Evolutionary conservation across 2,329 filamentous ascomycete genomes (phyloP).

Genomic region (Trichoderma cornu-damae): DNA sequence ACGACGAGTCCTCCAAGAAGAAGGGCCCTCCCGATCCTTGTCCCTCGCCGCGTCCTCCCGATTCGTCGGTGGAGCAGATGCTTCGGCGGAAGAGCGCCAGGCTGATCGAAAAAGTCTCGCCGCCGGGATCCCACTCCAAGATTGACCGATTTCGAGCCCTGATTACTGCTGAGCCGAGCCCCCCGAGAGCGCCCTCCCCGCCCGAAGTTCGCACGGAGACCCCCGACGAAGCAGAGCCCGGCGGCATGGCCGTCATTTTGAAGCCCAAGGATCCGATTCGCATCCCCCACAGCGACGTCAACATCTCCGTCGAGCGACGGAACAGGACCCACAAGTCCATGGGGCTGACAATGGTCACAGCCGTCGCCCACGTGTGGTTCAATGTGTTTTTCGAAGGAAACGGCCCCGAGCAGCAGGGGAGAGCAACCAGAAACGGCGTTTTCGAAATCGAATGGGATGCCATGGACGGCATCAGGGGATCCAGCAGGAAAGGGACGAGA

Average conservation of each 20-base stretch:
- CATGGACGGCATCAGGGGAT: conserved; percentile 95
- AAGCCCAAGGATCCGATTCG: conserved; percentile 63
- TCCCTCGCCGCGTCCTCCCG: not conserved
- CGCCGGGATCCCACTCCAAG: conserved; percentile 21
- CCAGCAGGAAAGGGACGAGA: conserved; percentile 70
- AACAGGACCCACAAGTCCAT: conserved; percentile 73
- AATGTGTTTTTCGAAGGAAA: conserved; percentile 88
- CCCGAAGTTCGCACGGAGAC: conserved; percentile 18
- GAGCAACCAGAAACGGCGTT: conserved; percentile 60
- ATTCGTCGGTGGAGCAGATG: conserved; percentile 11
- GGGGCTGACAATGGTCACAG: conserved; percentile 83
- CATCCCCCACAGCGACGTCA: conserved; percentile 77
- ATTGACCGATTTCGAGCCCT: conserved; percentile 25
- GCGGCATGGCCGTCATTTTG: conserved; percentile 72
- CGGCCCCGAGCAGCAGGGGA: conserved; percentile 62
- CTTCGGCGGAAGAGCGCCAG: conserved; percentile 31
- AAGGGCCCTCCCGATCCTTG: not conserved
- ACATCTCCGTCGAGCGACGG: conserved; percentile 81
- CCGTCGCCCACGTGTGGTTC: conserved; percentile 95
- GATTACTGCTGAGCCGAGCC: conserved; percentile 15
- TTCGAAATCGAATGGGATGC: conserved; percentile 56
- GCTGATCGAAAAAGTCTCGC: conserved; percentile 32
- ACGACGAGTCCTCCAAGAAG: conserved; percentile 20
- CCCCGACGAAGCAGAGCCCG: conserved; percentile 44
- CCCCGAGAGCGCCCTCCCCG: not conserved